Evolutionary conservation across 148 eudicot genomes (phyloP).

Genomic region (Nyssa sinensis): DNA sequence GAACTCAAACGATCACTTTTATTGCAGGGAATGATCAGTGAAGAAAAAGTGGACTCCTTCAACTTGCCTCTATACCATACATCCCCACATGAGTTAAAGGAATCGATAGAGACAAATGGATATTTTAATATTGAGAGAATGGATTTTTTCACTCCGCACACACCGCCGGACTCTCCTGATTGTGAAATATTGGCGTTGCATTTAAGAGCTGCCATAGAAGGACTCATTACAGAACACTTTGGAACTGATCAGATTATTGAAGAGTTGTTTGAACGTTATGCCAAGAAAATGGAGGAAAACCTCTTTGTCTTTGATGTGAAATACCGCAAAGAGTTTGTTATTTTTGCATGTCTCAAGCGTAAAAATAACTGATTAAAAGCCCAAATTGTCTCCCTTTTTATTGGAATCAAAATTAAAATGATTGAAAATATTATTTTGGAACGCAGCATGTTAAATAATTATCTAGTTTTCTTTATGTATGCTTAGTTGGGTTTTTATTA

Average conservation of each 20-base stretch:
- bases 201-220: constrained; percentile 22
- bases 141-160: neutral
- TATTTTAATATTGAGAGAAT: constrained; percentile 18
- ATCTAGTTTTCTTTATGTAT: too few relatives aligned
- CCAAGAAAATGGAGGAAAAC: neutral
- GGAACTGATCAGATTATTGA: constrained; percentile 2
- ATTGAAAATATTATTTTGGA: neutral
- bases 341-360: constrained; percentile 7
- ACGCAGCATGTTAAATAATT: too few relatives aligned
- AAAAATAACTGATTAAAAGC: neutral
- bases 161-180: neutral
- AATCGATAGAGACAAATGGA: constrained; percentile 23
- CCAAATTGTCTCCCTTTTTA: neutral
- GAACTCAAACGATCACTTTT: neutral
- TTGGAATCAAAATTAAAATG: neutral
- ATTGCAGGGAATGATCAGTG: constrained; percentile 23
- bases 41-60: constrained; percentile 32
- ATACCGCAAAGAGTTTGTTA: neutral
- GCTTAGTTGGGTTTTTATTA: too few relatives aligned
- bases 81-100: constrained; percentile 21
- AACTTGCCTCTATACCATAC: constrained; percentile 31
- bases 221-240: constrained; percentile 21
- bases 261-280: neutral
- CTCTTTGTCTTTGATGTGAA: neutral
- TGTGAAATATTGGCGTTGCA: neutral